A percentile compares a stretch with the other conserved stretches of the same genome.
Evolutionary conservation across 78 protist genomes (phyloP).

Genomic region (slime mould (Dictyostelium discoideum)): dicty_2.7 NC_007091.3:4603001-4603500

Average conservation of each 20-base stretch:
- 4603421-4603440: slow-evolving; percentile 21
- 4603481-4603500: slow-evolving; percentile 28
- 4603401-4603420: slow-evolving; percentile 11
- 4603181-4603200: not conserved
- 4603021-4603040: not conserved
- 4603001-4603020: not conserved
- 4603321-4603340: slow-evolving; percentile 13
- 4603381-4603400: slow-evolving; percentile 21
- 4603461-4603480: slow-evolving; percentile 28
- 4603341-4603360: slow-evolving; percentile 74
- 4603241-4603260: not conserved
- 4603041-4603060: not conserved
- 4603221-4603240: not conserved
- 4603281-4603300: not conserved
- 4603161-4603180: not conserved
- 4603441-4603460: slow-evolving; percentile 6
- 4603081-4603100: not conserved
- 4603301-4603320: slow-evolving; percentile 18
- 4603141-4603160: not conserved
- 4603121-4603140: not conserved
- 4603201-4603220: not conserved
- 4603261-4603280: not conserved
- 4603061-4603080: not conserved
- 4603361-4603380: slow-evolving; percentile 54
- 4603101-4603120: not conserved